Percentiles rank a stretch among this genome's conserved stretches.
Conservation (phyloP, 345 rosid species). For the Eucalyptus decipiens region DNA sequence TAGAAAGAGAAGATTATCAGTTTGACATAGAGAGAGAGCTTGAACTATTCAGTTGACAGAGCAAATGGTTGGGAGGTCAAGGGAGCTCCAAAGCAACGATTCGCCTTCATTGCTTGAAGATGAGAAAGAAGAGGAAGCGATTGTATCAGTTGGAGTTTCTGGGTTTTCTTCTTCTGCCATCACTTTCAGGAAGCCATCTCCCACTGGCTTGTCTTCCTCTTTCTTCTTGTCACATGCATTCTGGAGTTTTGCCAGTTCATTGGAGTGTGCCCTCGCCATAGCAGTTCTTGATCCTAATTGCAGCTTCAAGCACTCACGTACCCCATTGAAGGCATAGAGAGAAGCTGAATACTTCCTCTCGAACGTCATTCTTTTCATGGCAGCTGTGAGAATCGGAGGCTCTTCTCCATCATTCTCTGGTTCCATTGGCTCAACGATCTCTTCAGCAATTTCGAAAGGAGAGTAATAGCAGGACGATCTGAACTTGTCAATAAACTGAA, state of each 20-base stretch:
- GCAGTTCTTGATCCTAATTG: slow-evolving; percentile 12
- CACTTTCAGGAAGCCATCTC: not conserved
- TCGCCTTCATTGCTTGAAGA: slow-evolving; percentile 24
- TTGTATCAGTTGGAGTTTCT: not conserved
- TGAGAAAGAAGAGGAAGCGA: not conserved
- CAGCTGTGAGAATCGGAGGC: slow-evolving; percentile 29
- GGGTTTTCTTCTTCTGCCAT: slow-evolving; percentile 1
- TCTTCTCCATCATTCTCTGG: slow-evolving; percentile 17
- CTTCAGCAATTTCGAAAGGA: slow-evolving; percentile 44
- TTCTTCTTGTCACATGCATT: slow-evolving; percentile 23
- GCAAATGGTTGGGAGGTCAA: slow-evolving; percentile 59
- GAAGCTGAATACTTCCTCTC: slow-evolving; percentile 66
- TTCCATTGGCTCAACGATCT: slow-evolving; percentile 24
- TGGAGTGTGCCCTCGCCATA: not conserved
- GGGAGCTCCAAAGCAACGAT: slow-evolving; percentile 44
- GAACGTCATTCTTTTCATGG: slow-evolving; percentile 45
- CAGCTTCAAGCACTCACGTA: slow-evolving; percentile 38
- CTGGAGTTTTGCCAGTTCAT: slow-evolving; percentile 14
- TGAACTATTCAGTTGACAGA: slow-evolving; percentile 22
- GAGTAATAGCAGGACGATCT: slow-evolving; percentile 18
- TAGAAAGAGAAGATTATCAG: not conserved
- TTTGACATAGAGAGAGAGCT: not conserved
- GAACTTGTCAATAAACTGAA: slow-evolving; percentile 31
- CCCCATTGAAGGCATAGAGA: slow-evolving; percentile 49
- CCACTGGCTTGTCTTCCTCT: slow-evolving; percentile 1